A percentile compares a stretch with the other conserved stretches of the same genome.
These are phyloP conservation scores for Penicillium occitanis DNA, from an alignment of 2,329 filamentous ascomycete species.

Conservation along the genomic window DNA sequence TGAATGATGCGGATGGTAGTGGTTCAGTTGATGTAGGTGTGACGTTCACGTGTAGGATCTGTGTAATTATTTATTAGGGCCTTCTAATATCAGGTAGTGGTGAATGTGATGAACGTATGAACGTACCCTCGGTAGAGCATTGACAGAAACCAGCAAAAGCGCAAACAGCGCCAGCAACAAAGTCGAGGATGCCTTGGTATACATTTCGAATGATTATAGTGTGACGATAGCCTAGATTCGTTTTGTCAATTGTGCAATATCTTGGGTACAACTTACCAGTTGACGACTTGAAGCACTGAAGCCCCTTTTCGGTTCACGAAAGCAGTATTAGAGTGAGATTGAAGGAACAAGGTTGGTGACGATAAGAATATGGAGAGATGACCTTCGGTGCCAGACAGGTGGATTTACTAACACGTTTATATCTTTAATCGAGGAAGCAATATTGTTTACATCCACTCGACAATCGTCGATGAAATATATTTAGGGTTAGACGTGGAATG, in stretches of 20 bases:
- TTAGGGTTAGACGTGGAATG: constrained; percentile 2
- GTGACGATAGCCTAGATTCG: not conserved
- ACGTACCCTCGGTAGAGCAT: constrained; percentile 19
- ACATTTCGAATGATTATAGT: constrained; percentile 4
- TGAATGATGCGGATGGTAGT: not conserved
- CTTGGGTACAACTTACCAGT: not conserved
- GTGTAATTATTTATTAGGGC: not conserved
- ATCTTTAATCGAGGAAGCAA: not conserved
- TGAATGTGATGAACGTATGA: constrained; percentile 2
- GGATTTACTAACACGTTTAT: not conserved
- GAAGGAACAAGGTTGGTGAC: not conserved
- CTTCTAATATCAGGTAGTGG: not conserved
- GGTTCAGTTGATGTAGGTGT: not conserved
- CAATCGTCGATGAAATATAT: not conserved
- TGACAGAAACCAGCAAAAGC: not conserved
- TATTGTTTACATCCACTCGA: not conserved
- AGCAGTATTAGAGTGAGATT: not conserved
- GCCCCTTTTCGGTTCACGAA: not conserved
- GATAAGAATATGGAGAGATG: not conserved
- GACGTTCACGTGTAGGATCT: not conserved
- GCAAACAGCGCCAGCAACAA: constrained; percentile 3
- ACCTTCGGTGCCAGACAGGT: not conserved
- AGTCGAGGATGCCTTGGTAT: not conserved
- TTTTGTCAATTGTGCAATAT: not conserved
- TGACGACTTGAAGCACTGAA: not conserved